These are phyloP conservation scores for Penicillium decumbens DNA, from an alignment of 2,329 filamentous ascomycete genomes.

Conservation along the genomic window DNA sequence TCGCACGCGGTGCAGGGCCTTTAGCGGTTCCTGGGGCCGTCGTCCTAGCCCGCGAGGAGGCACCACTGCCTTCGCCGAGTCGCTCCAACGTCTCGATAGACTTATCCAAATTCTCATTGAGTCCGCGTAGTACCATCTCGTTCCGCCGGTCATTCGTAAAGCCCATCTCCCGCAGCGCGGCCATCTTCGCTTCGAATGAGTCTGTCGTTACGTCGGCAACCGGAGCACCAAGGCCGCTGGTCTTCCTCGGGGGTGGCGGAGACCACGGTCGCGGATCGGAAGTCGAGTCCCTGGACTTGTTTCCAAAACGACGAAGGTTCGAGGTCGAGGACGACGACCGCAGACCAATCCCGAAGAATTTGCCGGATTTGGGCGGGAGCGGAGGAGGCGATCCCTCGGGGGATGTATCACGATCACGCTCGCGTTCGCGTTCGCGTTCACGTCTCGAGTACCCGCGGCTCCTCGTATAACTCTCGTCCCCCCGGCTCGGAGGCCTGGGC, in stretches of 20 bases:
- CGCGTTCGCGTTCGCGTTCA: slow-evolving; percentile 3
- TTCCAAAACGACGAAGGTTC: slow-evolving; percentile 55
- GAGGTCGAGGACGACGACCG: slow-evolving; percentile 68
- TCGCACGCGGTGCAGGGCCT: slow-evolving; percentile 19
- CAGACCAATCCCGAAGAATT: slow-evolving; percentile 60
- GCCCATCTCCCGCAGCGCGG: slow-evolving; percentile 80
- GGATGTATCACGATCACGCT: slow-evolving; percentile 20
- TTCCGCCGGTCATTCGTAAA: slow-evolving; percentile 82
- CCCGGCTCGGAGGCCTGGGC: slow-evolving; percentile 46
- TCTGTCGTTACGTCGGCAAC: slow-evolving; percentile 48
- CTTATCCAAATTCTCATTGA: slow-evolving; percentile 79
- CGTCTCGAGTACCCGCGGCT: slow-evolving; percentile 3
- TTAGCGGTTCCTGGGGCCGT: slow-evolving; percentile 38
- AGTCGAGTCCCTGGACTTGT: slow-evolving; percentile 47
- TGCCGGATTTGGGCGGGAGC: slow-evolving; percentile 57
- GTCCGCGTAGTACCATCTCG: slow-evolving; percentile 70
- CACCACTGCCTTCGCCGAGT: slow-evolving; percentile 63
- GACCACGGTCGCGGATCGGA: slow-evolving; percentile 25
- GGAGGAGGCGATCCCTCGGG: slow-evolving; percentile 55
- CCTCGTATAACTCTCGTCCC: slow-evolving; percentile 54
- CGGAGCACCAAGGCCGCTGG: slow-evolving; percentile 60
- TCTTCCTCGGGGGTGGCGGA: slow-evolving; percentile 27
- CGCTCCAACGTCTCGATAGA: slow-evolving; percentile 80
- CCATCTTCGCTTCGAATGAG: slow-evolving; percentile 68
- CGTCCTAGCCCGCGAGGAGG: slow-evolving; percentile 53